Evolutionary conservation across 1,284 basidiomycete genomes (phyloP).

Genomic region (Kwoniella shivajii): DNA sequence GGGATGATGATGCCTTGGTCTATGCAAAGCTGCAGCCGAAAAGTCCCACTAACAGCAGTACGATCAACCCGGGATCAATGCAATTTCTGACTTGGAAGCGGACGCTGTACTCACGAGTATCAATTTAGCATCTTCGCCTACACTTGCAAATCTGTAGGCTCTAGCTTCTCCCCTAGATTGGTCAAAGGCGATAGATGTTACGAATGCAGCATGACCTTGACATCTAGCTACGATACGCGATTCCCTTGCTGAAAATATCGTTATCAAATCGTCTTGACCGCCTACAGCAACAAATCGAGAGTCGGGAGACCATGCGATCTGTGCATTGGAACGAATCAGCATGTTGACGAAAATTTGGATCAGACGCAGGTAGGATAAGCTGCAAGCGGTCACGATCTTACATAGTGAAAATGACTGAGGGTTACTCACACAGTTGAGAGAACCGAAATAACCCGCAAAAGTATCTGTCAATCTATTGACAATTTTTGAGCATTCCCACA

Average conservation of each 20-base stretch:
- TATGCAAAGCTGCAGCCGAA: conserved; percentile 60
- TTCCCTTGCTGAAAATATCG: conserved; percentile 88
- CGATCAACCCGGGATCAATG: neutral
- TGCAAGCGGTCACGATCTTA: neutral
- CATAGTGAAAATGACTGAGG: neutral
- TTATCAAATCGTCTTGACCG: conserved; percentile 92
- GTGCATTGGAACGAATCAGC: neutral
- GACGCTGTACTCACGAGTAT: conserved; percentile 64
- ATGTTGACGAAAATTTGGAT: neutral
- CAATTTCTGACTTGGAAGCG: neutral
- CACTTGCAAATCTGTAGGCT: conserved; percentile 86
- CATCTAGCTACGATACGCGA: conserved; percentile 91
- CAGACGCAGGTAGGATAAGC: neutral
- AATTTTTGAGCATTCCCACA: neutral
- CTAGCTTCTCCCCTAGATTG: conserved; percentile 75
- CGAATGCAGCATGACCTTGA: conserved; percentile 94
- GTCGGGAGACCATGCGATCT: conserved; percentile 90
- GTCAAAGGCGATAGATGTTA: conserved; percentile 87
- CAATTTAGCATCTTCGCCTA: conserved; percentile 91
- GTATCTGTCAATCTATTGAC: conserved; percentile 73
- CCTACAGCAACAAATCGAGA: conserved; percentile 87
- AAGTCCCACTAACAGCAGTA: conserved; percentile 75
- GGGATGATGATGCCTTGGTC: conserved; percentile 50
- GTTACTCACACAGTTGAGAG: conserved; percentile 65
- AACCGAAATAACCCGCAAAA: conserved; percentile 89